A percentile compares a stretch with the other conserved stretches of the same genome.
phyloP scores from a whole-genome alignment of 768 basidiomycete species.

The Pulveroboletus sp. region DNA sequence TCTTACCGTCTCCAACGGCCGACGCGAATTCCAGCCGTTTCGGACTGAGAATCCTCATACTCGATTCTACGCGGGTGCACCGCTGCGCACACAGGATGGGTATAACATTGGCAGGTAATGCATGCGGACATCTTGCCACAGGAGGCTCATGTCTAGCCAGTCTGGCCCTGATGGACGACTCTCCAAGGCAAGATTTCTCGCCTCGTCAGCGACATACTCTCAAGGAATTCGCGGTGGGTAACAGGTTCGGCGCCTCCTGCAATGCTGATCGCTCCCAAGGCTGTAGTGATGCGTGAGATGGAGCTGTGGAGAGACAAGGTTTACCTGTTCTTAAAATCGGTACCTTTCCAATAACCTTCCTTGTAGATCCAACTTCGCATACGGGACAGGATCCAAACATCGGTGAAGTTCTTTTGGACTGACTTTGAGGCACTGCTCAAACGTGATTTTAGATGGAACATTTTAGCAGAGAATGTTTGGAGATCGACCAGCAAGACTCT shows the following conservation, averaged over 20 bases:
- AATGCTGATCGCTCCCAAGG: constrained; percentile 33
- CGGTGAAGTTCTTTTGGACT: constrained; percentile 43
- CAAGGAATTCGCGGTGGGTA: constrained; percentile 80
- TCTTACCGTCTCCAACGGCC: background rate
- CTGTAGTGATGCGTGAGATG: constrained; percentile 91
- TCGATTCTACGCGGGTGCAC: constrained; percentile 90
- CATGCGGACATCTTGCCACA: background rate
- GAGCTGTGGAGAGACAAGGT: constrained; percentile 95
- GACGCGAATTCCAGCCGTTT: constrained; percentile 50
- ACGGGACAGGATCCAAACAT: constrained; percentile 87
- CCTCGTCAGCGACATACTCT: constrained; percentile 87
- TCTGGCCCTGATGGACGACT: constrained; percentile 80
- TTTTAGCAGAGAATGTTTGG: constrained; percentile 91
- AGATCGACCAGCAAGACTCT: constrained; percentile 61
- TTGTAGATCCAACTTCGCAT: constrained; percentile 81
- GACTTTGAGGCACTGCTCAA: background rate
- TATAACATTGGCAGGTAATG: constrained; percentile 82
- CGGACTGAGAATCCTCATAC: constrained; percentile 63
- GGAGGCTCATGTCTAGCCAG: constrained; percentile 33
- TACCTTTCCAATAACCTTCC: background rate
- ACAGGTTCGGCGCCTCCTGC: background rate
- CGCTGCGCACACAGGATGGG: constrained; percentile 83
- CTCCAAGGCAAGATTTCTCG: constrained; percentile 78
- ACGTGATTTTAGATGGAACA: constrained; percentile 71
- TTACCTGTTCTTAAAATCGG: background rate